Base-by-base conservation (phyloP, 352 stramenopile genomes). In the Globisporangium paroecandrum region DNA sequence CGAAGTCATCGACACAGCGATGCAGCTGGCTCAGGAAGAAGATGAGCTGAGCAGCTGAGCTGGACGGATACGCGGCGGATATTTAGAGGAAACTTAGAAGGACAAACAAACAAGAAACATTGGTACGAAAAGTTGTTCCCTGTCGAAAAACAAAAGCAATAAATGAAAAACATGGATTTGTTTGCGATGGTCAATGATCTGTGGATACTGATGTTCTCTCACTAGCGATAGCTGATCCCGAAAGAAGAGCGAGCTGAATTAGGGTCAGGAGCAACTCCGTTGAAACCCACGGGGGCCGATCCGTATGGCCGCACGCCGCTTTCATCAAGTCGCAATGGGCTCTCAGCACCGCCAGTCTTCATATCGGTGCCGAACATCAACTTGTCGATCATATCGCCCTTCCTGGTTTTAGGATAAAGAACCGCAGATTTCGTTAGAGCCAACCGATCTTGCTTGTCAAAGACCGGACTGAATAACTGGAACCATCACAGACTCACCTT, bases 1-100 rank as follows among this genome's bases (percentile, higher is more conserved):
- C 32, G 75, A 76, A 27, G 74, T 89, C 59, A 77, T 91, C n/a
- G 77, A 89, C 51, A 78, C 78, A 29, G 81, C 81, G 49, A 60
- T 91, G 58, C 75, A 87, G 22, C 72, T 89, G 65, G 79, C 73
- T 1, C 77, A 87, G 32, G 81, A 89, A 75, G 82, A 88, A 70
- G 82, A 88, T n/a, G 77, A 89, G 36, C 53, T 77, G 27, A 77
- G 74, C 54, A 68, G 63, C 29, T 68, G 25, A 10, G n/a, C 2
- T 12, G 27, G 24, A 32, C 36, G 3, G 15, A 20, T 13, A 57
- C 10, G n/a, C 25, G 41, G 15, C 13, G 13, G 61, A 56, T 24
- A 13, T 38, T 51, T 54, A 54, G 46, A 54, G 8, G 20, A 15
- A n/a, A 54, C 13, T 47, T 47, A 12, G 18, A 47, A n/a, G 41